Evolutionary conservation across 2,329 filamentous ascomycete genomes (phyloP).

Genomic region (Herpotrichia juniperi): DNA sequence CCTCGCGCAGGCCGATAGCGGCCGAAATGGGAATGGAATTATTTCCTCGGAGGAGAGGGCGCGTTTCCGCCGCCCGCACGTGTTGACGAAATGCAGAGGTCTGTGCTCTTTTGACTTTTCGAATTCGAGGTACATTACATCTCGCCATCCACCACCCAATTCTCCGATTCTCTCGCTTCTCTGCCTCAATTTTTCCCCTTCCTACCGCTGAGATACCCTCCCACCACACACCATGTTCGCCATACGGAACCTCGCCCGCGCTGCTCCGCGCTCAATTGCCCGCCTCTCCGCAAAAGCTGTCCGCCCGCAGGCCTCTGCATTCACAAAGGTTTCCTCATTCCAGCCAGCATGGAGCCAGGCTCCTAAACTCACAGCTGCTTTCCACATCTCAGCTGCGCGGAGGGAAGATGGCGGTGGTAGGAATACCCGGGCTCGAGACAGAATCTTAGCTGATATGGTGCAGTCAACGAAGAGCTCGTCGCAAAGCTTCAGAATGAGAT

Average conservation of each 20-base stretch:
- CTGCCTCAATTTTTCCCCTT: conserved; percentile 2
- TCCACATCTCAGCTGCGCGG: conserved; percentile 50
- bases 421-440: neutral
- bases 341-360: conserved; percentile 40
- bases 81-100: conserved; percentile 1
- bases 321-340: conserved; percentile 41
- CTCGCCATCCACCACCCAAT: neutral
- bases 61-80: neutral
- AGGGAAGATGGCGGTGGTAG: conserved; percentile 40
- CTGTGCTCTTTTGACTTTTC: conserved; percentile 2
- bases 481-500: conserved; percentile 73
- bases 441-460: conserved; percentile 16
- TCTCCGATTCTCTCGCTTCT: conserved; percentile 4
- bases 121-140: neutral
- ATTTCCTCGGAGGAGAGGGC: neutral
- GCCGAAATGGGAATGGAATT: conserved; percentile 7
- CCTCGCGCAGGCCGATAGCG: conserved; percentile 17
- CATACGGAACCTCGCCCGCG: conserved; percentile 52
- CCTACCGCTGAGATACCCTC: conserved; percentile 8
- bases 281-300: conserved; percentile 48
- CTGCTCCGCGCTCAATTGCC: conserved; percentile 50
- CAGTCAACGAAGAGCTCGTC: conserved; percentile 75
- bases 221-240: conserved; percentile 48
- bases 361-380: conserved; percentile 45
- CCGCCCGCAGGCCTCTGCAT: conserved; percentile 41